phyloP scores from a whole-genome alignment of 2,329 filamentous ascomycete genomes.

The Canariomyces notabilis region DNA sequence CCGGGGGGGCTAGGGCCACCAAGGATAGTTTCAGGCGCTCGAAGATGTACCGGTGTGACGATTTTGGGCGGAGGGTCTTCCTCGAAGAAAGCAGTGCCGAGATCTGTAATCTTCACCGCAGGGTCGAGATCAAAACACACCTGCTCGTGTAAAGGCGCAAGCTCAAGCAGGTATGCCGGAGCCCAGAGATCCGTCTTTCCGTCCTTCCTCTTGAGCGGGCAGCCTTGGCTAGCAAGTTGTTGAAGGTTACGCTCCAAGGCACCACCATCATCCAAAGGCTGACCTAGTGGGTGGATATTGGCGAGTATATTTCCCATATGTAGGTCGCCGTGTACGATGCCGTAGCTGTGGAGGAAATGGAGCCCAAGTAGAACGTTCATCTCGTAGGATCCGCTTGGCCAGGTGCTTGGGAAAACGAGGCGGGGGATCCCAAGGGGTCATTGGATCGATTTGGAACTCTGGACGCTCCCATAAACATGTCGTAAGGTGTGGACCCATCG shows the following conservation, averaged over 20 bases:
- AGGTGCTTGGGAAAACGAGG: not conserved
- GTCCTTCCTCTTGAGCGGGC: not conserved
- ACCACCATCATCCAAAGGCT: not conserved
- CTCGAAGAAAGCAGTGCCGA: constrained; percentile 3
- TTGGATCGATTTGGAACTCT: not conserved
- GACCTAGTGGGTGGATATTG: not conserved
- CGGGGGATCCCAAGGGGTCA: not conserved
- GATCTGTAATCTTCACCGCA: constrained; percentile 1
- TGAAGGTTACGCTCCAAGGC: not conserved
- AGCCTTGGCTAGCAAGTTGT: not conserved
- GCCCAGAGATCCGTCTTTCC: constrained; percentile 3
- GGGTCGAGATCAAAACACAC: constrained; percentile 1
- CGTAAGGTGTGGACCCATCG: constrained; percentile 2
- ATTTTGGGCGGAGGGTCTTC: not conserved
- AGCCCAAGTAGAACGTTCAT: constrained; percentile 1
- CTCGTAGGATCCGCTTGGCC: not conserved
- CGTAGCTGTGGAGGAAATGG: not conserved
- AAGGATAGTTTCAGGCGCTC: constrained; percentile 4
- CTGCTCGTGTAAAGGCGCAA: not conserved
- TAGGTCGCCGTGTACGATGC: constrained; percentile 3
- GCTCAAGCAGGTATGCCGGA: not conserved
- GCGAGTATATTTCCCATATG: not conserved
- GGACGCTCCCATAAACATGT: not conserved
- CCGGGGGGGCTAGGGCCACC: not conserved
- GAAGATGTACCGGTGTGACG: constrained; percentile 2